A percentile compares a stretch with the other conserved stretches of the same genome.
Conservation (phyloP, 768 basidiomycete genomes). For the Fibroporia radiculosa region DNA sequence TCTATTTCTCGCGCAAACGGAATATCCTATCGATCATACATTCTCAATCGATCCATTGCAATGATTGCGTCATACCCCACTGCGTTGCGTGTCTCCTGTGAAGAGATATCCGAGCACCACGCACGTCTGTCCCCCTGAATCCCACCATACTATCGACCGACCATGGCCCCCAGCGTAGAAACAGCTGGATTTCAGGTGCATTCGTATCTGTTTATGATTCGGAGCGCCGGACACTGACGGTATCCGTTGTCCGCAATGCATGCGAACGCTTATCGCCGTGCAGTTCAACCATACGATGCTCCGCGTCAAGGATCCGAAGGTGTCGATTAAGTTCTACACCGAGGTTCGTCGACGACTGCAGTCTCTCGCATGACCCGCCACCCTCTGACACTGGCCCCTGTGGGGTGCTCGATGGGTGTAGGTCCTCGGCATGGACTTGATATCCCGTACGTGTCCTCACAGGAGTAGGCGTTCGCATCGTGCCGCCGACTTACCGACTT, state of each 20-base stretch:
- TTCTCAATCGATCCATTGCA: too few relatives aligned
- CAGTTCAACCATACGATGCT: constrained; percentile 86
- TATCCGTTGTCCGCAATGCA: too few relatives aligned
- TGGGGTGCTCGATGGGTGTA: constrained; percentile 15
- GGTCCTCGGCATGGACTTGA: constrained; percentile 72
- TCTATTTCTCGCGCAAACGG: too few relatives aligned
- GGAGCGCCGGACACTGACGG: background rate
- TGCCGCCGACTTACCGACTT: background rate
- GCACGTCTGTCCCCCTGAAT: too few relatives aligned
- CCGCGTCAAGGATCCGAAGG: constrained; percentile 79
- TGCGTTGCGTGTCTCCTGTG: too few relatives aligned
- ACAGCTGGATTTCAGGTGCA: constrained; percentile 7
- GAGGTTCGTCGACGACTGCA: constrained; percentile 34
- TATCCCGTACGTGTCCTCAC: constrained; percentile 35
- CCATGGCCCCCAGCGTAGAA: constrained; percentile 3
- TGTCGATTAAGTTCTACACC: constrained; percentile 74
- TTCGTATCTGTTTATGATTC: background rate
- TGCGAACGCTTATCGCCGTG: too few relatives aligned
- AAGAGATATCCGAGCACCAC: too few relatives aligned
- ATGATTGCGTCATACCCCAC: too few relatives aligned
- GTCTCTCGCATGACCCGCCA: background rate
- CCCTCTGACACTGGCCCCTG: background rate
- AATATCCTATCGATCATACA: too few relatives aligned
- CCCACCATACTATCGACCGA: background rate
- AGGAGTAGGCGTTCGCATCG: background rate